phyloP scores from a whole-genome alignment of 495 filamentous ascomycete genomes.

The Penicillium paradoxum region DNA sequence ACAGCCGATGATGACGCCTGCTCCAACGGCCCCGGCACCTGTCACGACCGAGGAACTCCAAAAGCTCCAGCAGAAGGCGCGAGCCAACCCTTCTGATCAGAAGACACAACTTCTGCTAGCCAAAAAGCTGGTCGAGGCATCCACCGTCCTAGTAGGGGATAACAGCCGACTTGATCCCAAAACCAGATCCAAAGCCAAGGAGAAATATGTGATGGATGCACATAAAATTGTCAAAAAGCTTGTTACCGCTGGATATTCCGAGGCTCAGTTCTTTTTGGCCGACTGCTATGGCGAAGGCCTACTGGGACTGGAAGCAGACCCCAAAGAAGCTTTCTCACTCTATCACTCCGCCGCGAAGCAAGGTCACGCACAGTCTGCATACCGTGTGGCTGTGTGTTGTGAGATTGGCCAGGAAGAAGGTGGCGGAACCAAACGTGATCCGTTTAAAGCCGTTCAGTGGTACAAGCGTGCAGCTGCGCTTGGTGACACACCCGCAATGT shows the following conservation, averaged over 20 bases:
- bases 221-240: conserved; percentile 89
- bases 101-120: conserved; percentile 67
- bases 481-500: conserved; percentile 91
- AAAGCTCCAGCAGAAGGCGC: conserved; percentile 59
- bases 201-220: conserved; percentile 79
- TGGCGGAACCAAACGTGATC: conserved; percentile 85
- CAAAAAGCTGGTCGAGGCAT: conserved; percentile 82
- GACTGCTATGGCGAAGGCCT: conserved; percentile 79
- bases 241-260: conserved; percentile 57
- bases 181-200: conserved; percentile 67
- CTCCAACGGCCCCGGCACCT: conserved; percentile 36
- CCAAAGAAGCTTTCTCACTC: conserved; percentile 83
- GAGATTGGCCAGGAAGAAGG: conserved; percentile 93
- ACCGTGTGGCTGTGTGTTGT: conserved; percentile 94
- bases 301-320: conserved; percentile 67
- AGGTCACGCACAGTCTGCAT: conserved; percentile 80
- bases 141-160: conserved; percentile 66
- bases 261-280: conserved; percentile 92
- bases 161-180: conserved; percentile 67
- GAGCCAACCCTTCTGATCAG: conserved; percentile 65
- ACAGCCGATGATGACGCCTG: conserved; percentile 26
- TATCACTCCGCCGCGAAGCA: conserved; percentile 92
- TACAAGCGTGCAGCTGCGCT: conserved; percentile 88
- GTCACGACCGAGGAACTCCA: conserved; percentile 79
- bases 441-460: conserved; percentile 93